phyloP scores from a whole-genome alignment of 2,329 filamentous ascomycete genomes.

The Aspergillus aculeatus region DNA sequence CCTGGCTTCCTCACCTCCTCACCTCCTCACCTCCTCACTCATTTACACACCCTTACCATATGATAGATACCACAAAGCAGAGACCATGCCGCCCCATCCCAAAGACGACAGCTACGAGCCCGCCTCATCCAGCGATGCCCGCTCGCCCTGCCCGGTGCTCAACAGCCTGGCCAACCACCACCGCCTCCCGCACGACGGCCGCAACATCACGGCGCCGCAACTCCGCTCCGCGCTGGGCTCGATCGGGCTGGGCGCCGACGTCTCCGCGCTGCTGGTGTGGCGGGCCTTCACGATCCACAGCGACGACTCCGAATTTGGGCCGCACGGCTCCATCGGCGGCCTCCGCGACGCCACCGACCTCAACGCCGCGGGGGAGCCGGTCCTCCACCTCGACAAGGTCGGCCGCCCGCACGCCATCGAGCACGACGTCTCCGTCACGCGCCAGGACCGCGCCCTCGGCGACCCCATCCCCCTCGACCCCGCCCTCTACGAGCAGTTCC shows the following conservation, averaged over 20 bases:
- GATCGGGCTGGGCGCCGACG: conserved; percentile 12
- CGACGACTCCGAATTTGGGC: conserved; percentile 9
- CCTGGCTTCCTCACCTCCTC: background rate
- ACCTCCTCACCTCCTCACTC: background rate
- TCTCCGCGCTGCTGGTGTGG: conserved; percentile 5
- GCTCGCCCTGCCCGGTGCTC: conserved; percentile 16
- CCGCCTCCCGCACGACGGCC: conserved; percentile 15
- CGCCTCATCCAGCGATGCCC: conserved; percentile 8
- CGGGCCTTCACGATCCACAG: conserved; percentile 15
- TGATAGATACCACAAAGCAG: background rate
- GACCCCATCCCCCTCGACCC: conserved; percentile 11
- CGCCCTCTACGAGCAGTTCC: conserved; percentile 7
- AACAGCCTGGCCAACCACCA: conserved; percentile 21
- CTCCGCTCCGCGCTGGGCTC: conserved; percentile 11
- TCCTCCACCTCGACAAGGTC: conserved; percentile 18
- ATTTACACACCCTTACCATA: background rate
- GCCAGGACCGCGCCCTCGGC: conserved; percentile 18
- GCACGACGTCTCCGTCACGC: conserved; percentile 19
- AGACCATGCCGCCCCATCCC: background rate
- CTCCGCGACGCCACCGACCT: conserved; percentile 15
- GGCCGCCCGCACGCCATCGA: conserved; percentile 17
- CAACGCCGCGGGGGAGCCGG: conserved; percentile 7
- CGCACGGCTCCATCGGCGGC: conserved; percentile 7
- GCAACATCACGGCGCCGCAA: conserved; percentile 14
- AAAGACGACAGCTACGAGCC: conserved; percentile 3